phyloP scores from a whole-genome alignment of 2,329 filamentous ascomycete species.

The Colletotrichum destructivum region DNA sequence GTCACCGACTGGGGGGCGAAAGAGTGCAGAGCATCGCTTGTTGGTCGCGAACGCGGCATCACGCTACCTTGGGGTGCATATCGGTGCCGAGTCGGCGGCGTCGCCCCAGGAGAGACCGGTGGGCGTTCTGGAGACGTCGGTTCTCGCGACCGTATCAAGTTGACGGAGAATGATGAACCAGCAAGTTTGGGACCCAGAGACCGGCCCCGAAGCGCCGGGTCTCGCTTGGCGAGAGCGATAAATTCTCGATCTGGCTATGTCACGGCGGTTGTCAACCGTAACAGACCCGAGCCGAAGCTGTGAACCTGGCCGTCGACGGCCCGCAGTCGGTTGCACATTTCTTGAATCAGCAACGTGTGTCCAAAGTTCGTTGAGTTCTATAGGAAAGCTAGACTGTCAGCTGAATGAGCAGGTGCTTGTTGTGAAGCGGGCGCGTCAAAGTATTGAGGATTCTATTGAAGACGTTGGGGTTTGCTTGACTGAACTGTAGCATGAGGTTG shows the following conservation, averaged over 20 bases:
- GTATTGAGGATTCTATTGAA: too few relatives aligned
- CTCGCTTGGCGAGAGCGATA: not conserved
- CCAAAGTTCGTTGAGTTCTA: not conserved
- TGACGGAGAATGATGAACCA: not conserved
- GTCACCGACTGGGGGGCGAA: not conserved
- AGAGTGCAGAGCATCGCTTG: conserved; percentile 1
- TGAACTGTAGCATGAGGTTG: not conserved
- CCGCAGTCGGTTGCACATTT: conserved; percentile 13
- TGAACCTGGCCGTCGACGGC: conserved; percentile 6
- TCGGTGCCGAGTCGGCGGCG: conserved; percentile 38
- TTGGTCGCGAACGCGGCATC: conserved; percentile 17
- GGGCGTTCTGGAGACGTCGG: not conserved
- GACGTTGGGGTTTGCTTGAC: too few relatives aligned
- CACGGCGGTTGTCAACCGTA: not conserved
- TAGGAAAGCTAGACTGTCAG: not conserved
- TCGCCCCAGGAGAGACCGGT: not conserved
- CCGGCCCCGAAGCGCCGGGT: not conserved
- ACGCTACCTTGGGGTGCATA: not conserved
- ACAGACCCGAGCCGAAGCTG: not conserved
- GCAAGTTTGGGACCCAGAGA: not conserved
- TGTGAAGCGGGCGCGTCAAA: too few relatives aligned
- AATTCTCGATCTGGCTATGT: not conserved
- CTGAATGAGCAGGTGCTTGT: too few relatives aligned
- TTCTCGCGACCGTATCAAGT: conserved; percentile 7
- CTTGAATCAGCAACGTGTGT: not conserved